Base-by-base conservation (phyloP, 139 green algal species). In the Coccomyxa sp. region DNA sequence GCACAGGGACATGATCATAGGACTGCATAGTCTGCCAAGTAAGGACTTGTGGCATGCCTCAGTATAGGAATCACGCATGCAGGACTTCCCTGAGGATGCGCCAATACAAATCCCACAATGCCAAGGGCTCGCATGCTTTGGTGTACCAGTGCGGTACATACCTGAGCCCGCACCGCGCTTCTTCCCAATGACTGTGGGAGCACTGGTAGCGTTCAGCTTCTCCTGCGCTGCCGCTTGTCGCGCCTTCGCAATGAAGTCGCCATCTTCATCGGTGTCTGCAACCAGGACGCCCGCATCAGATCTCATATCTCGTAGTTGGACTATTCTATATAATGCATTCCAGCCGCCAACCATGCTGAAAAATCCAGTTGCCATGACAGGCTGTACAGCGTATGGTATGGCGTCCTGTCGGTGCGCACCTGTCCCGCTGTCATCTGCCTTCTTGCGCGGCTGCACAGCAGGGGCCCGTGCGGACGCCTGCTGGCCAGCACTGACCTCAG, bases 251-350 rank as follows among this genome's bases (percentile, higher is more conserved):
- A 88, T 88, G 3, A 88, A 58, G n/a, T 79, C 44, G 1, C 82
- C 86, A 35, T 91, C 86, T 7, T 90, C 86, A 68, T 90, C 86
- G 38, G 86, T 90, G 44, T 90, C 86, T 39, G 85, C 87, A 31
- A 74, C 79, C 64, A 74, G 82, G 55, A 74, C 78, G 18, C 84
- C 73, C 31, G 7, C 37, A 6, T 58, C 58, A 31, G 44, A 16
- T 58, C n/a, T n/a, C n/a, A n/a, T n/a, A n/a, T n/a, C n/a, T n/a
- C n/a, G n/a, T n/a, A n/a, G n/a, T n/a, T n/a, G n/a, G n/a, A n/a
- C n/a, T n/a, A n/a, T n/a, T n/a, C n/a, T n/a, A n/a, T n/a, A n/a
- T n/a, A n/a, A n/a, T n/a, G n/a, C n/a, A n/a, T 58, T 58, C 12
- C 14, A 16, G 44, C 22, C 33, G 16, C 16, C 16, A 33, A n/a